Conservation (phyloP, 2,329 filamentous ascomycete species). For the Blumeriella jaapii region DNA sequence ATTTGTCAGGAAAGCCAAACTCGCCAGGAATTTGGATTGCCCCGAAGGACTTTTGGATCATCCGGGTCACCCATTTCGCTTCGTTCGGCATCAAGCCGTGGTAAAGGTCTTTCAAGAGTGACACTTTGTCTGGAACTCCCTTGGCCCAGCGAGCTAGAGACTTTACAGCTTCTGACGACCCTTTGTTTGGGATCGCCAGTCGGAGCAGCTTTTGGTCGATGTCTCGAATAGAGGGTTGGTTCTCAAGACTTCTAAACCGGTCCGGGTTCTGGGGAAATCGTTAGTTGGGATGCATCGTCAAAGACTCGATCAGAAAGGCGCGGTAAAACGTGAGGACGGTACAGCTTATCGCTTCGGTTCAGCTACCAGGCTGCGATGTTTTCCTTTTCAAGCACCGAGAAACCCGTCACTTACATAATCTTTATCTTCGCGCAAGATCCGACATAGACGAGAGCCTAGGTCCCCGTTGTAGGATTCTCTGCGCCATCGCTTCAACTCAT, state of each 20-base stretch:
- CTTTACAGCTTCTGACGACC: constrained; percentile 55
- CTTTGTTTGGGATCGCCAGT: constrained; percentile 56
- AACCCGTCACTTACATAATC: too few species aligned
- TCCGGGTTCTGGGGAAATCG: background rate
- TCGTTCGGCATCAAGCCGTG: constrained; percentile 51
- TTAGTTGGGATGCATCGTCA: too few species aligned
- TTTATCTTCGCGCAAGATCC: too few species aligned
- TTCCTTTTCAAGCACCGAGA: background rate
- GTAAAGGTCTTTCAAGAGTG: constrained; percentile 44
- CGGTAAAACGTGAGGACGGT: too few species aligned
- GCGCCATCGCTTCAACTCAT: constrained; percentile 50
- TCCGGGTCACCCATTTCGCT: constrained; percentile 76
- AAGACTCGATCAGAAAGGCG: too few species aligned
- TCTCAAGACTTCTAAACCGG: constrained; percentile 5
- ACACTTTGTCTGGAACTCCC: constrained; percentile 1
- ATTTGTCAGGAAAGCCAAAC: constrained; percentile 47
- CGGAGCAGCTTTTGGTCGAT: constrained; percentile 55
- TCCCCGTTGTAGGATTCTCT: constrained; percentile 34
- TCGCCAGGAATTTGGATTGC: too few species aligned
- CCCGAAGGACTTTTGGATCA: constrained; percentile 68
- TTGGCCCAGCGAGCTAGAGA: constrained; percentile 14
- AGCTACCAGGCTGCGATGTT: too few species aligned
- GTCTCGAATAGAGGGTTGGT: constrained; percentile 54
- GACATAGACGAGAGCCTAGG: constrained; percentile 43
- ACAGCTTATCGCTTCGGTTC: too few species aligned